These are phyloP conservation scores for Penicillium longicatenatum DNA, from an alignment of 495 filamentous ascomycete species.

Conservation along the genomic window DNA sequence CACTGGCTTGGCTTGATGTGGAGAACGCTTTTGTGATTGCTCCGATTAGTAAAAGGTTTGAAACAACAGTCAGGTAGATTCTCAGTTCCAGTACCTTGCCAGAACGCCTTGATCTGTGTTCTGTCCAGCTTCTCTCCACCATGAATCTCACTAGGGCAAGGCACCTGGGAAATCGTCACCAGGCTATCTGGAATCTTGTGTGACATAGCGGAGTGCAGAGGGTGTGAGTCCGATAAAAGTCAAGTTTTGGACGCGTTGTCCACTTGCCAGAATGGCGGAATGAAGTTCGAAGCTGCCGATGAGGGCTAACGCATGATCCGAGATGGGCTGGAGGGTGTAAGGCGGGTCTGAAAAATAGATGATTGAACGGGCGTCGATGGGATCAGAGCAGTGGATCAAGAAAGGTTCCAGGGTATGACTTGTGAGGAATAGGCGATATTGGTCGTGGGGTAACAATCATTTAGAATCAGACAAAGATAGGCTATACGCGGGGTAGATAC, in stretches of 20 bases:
- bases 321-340: neutral
- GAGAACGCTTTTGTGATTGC: constrained; percentile 39
- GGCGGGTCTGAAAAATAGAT: too few relatives aligned
- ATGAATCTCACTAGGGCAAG: constrained; percentile 26
- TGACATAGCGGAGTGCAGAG: constrained; percentile 37
- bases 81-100: constrained; percentile 47
- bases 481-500: neutral
- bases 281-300: neutral
- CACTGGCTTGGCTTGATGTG: constrained; percentile 37
- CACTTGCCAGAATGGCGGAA: neutral
- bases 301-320: neutral
- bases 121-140: constrained; percentile 24
- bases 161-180: constrained; percentile 37
- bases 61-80: neutral
- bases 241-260: neutral
- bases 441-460: neutral
- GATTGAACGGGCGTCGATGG: too few relatives aligned
- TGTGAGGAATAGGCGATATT: neutral
- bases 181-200: constrained; percentile 53
- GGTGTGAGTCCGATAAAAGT: neutral
- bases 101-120: constrained; percentile 44
- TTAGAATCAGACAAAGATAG: neutral
- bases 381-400: neutral
- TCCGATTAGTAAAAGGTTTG: neutral
- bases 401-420: too few relatives aligned